phyloP scores from a whole-genome alignment of 768 basidiomycete species.

The Lactarius tabidus region DNA sequence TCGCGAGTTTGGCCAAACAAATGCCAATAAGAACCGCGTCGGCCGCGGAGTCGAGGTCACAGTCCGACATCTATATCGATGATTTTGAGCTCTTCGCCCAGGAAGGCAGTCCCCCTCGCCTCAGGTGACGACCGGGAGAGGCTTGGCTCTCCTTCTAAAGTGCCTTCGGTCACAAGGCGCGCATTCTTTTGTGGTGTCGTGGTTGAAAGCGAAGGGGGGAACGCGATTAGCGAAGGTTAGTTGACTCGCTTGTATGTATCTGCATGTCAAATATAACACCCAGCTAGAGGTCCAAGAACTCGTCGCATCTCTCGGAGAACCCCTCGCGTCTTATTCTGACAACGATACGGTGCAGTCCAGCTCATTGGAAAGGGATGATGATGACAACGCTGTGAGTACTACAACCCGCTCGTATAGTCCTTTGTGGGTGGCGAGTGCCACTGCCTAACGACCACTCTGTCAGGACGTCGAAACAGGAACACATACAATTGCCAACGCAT shows the following conservation, averaged over 20 bases:
- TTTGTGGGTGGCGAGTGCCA: neutral
- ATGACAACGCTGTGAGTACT: slow-evolving; percentile 29
- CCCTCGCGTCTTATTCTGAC: slow-evolving; percentile 51
- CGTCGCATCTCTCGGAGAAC: slow-evolving; percentile 70
- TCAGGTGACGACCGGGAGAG: slow-evolving; percentile 57
- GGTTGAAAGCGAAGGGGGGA: slow-evolving; percentile 75
- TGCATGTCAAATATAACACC: neutral
- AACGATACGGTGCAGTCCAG: slow-evolving; percentile 41
- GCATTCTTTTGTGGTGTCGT: slow-evolving; percentile 90
- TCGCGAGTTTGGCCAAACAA: slow-evolving; percentile 18
- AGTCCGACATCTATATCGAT: slow-evolving; percentile 34
- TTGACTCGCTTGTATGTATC: slow-evolving; percentile 5
- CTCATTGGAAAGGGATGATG: slow-evolving; percentile 34
- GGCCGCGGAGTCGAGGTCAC: neutral
- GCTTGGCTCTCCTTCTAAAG: slow-evolving; percentile 35
- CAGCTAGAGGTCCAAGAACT: slow-evolving; percentile 32
- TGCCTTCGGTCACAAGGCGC: slow-evolving; percentile 57
- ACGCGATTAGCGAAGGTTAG: slow-evolving; percentile 63
- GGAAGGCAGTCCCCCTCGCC: slow-evolving; percentile 71
- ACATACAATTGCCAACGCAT: slow-evolving; percentile 59
- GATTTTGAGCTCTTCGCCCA: slow-evolving; percentile 65
- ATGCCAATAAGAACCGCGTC: slow-evolving; percentile 15
- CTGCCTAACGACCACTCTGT: neutral
- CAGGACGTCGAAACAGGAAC: slow-evolving; percentile 36
- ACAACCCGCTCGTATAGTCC: neutral